phyloP scores from a whole-genome alignment of 257 asterid species.

The Osmanthus fragrans region DNA sequence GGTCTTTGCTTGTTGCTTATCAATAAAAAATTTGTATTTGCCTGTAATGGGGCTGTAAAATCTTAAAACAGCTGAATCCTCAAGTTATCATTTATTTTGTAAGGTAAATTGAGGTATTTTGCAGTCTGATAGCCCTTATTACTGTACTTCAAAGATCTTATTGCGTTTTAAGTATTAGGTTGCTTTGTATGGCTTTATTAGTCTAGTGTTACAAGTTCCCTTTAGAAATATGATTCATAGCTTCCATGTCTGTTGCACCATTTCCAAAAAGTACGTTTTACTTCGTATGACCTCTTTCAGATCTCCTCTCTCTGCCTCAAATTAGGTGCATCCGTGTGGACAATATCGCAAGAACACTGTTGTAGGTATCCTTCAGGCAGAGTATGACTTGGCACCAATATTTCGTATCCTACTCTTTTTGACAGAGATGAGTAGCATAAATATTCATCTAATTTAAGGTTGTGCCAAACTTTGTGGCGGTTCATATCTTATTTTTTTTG shows the following conservation, averaged over 20 bases:
- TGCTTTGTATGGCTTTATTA: not conserved
- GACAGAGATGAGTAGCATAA: constrained; percentile 10
- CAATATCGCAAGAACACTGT: constrained; percentile 96
- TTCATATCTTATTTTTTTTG: not conserved
- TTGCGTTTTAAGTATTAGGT: not conserved
- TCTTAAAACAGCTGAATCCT: not conserved
- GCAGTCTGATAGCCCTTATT: not conserved
- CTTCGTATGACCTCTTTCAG: constrained; percentile 3
- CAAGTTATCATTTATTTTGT: not conserved
- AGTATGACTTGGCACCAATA: constrained; percentile 82
- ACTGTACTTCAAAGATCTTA: not conserved
- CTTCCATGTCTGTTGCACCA: not conserved
- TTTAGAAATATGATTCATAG: not conserved
- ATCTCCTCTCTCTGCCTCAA: not conserved
- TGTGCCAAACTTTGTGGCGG: not conserved
- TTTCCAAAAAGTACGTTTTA: not conserved
- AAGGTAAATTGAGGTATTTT: constrained; percentile 5
- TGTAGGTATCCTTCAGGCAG: constrained; percentile 94
- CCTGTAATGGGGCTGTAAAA: not conserved
- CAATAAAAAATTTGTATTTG: not conserved
- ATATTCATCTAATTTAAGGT: constrained; percentile 4
- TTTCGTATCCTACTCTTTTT: constrained; percentile 75
- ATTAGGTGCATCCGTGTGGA: constrained; percentile 97
- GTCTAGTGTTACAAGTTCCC: not conserved
- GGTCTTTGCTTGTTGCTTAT: constrained; percentile 5